These are phyloP conservation scores for Coemansia sp. DNA, from an alignment of 192 early-diverging fungal genomes.

Conservation along the genomic window DNA sequence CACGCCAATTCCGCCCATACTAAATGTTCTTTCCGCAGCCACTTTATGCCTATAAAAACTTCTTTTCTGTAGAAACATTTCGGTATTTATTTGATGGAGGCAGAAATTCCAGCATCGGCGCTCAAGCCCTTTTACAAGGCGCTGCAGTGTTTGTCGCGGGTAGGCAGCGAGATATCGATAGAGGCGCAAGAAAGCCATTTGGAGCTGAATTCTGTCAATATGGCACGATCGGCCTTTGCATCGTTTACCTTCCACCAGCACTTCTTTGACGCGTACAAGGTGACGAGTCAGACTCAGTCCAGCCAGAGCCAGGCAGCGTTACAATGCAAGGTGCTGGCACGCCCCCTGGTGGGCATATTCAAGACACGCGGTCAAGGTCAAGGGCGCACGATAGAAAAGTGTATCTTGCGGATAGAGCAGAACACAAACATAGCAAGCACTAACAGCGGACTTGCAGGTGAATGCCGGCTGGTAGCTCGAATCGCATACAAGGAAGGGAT, in stretches of 20 bases:
- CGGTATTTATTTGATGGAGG: slow-evolving; percentile 30
- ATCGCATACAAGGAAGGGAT: slow-evolving; percentile 47
- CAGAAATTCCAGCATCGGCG: slow-evolving; percentile 43
- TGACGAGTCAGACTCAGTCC: slow-evolving; percentile 16
- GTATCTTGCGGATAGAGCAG: slow-evolving; percentile 44
- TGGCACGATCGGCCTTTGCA: slow-evolving; percentile 64
- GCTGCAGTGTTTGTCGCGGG: slow-evolving; percentile 58
- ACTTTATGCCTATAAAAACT: not conserved
- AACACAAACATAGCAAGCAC: slow-evolving; percentile 2
- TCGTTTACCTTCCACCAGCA: slow-evolving; percentile 55
- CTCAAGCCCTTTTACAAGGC: slow-evolving; percentile 56
- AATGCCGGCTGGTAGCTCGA: slow-evolving; percentile 44
- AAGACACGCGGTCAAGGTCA: slow-evolving; percentile 18
- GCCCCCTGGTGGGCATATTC: slow-evolving; percentile 46
- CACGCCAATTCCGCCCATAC: slow-evolving; percentile 84
- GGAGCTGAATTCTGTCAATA: slow-evolving; percentile 61
- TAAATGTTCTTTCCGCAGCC: slow-evolving; percentile 38
- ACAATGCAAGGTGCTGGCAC: slow-evolving; percentile 43
- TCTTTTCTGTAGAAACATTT: not conserved
- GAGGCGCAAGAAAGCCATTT: slow-evolving; percentile 57
- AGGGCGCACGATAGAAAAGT: slow-evolving; percentile 30
- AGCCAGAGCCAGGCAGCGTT: slow-evolving; percentile 16
- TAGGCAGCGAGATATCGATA: slow-evolving; percentile 63
- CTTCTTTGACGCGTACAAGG: slow-evolving; percentile 67
- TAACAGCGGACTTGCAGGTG: slow-evolving; percentile 5